These are phyloP conservation scores for Nymphaea thermarum DNA, from an alignment of 164 flowering plant genomes.

Conservation along the genomic window DNA sequence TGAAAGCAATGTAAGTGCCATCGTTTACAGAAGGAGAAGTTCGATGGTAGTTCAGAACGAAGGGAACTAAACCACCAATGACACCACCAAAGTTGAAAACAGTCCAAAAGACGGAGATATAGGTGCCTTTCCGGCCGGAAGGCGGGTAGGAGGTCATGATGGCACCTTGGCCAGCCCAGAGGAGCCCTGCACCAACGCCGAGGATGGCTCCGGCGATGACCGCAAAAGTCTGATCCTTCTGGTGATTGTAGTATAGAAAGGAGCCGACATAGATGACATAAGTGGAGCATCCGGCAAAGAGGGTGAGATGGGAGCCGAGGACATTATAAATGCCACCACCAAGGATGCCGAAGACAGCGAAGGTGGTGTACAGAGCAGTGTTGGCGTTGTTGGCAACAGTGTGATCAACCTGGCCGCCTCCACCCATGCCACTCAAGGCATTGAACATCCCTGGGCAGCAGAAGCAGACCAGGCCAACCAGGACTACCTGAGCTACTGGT, in stretches of 20 bases:
- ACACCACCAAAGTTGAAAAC: slow-evolving; percentile 94
- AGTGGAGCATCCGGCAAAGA: slow-evolving; percentile 57
- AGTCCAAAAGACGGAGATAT: slow-evolving; percentile 80
- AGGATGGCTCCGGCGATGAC: slow-evolving; percentile 67
- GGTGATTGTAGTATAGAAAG: slow-evolving; percentile 75
- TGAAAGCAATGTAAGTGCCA: slow-evolving; percentile 78
- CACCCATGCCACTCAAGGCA: slow-evolving; percentile 93
- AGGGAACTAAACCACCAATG: slow-evolving; percentile 85
- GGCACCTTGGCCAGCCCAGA: slow-evolving; percentile 93
- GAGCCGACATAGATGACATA: slow-evolving; percentile 76
- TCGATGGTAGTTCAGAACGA: slow-evolving; percentile 54
- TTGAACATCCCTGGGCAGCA: slow-evolving; percentile 99
- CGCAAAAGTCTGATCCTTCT: slow-evolving; percentile 48
- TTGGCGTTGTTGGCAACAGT: slow-evolving; percentile 84
- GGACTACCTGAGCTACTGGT: slow-evolving; percentile 52
- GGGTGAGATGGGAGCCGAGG: slow-evolving; percentile 63
- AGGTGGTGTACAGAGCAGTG: slow-evolving; percentile 88
- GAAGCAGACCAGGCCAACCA: slow-evolving; percentile 85
- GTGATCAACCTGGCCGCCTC: slow-evolving; percentile 84
- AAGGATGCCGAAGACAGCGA: slow-evolving; percentile 71
- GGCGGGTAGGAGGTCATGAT: slow-evolving; percentile 95
- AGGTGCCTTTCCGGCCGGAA: slow-evolving; percentile 49
- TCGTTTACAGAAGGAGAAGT: slow-evolving; percentile 62
- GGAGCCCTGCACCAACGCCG: slow-evolving; percentile 84
- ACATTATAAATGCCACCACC: slow-evolving; percentile 89